phyloP scores from a whole-genome alignment of 768 basidiomycete species.

The Dentipellis sp. region DNA sequence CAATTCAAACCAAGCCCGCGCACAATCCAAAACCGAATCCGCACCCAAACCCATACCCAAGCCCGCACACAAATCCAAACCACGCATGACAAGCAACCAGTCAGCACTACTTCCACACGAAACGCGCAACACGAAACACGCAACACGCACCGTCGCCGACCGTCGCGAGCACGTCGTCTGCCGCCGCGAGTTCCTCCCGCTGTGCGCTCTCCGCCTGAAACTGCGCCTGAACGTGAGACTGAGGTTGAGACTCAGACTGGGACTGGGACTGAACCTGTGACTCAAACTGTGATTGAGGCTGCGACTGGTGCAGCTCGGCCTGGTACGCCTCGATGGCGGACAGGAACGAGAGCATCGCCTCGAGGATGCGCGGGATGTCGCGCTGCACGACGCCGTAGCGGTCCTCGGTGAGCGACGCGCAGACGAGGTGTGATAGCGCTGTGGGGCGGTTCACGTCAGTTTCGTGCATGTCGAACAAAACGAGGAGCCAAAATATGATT shows the following conservation, averaged over 20 bases:
- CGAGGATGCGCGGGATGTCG: slow-evolving; percentile 75
- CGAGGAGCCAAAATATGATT: too few species aligned
- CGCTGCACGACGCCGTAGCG: slow-evolving; percentile 76
- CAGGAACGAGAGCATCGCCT: slow-evolving; percentile 64
- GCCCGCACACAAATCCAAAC: too few species aligned
- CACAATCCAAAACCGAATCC: too few species aligned
- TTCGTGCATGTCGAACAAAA: too few species aligned
- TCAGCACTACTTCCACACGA: not conserved
- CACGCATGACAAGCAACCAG: too few species aligned
- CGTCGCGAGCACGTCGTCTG: slow-evolving; percentile 42
- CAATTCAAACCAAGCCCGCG: too few species aligned
- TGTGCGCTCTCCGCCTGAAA: slow-evolving; percentile 24
- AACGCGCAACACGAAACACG: not conserved
- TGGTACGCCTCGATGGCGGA: slow-evolving; percentile 58
- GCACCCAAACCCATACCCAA: too few species aligned
- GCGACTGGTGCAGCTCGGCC: slow-evolving; percentile 37
- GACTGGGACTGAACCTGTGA: too few species aligned
- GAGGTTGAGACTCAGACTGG: too few species aligned
- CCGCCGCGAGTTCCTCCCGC: slow-evolving; percentile 43
- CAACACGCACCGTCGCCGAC: slow-evolving; percentile 48
- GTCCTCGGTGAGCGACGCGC: slow-evolving; percentile 72
- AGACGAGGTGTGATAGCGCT: slow-evolving; percentile 63
- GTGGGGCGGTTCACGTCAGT: not conserved
- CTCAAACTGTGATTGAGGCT: too few species aligned
- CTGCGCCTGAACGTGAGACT: too few species aligned